phyloP scores from a whole-genome alignment of 257 asterid genomes.

The Nicotiana noctiflora region DNA sequence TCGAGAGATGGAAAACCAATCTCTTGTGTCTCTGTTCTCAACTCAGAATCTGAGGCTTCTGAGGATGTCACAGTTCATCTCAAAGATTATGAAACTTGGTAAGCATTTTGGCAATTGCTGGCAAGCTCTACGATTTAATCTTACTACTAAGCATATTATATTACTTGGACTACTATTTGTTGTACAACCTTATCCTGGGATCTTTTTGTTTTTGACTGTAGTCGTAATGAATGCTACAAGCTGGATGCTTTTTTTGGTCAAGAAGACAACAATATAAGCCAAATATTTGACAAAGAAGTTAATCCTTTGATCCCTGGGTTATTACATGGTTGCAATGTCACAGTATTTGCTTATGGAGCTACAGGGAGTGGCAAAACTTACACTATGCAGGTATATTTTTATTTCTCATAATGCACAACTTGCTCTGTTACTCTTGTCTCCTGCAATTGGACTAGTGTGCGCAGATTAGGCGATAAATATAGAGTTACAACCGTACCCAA shows the following conservation, averaged over 20 bases:
- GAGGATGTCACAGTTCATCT: conserved; percentile 66
- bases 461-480: not conserved
- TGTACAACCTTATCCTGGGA: not conserved
- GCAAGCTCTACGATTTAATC: not conserved
- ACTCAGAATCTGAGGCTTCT: conserved; percentile 20
- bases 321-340: conserved; percentile 65
- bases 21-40: conserved; percentile 47
- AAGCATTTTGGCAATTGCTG: not conserved
- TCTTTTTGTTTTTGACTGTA: conserved; percentile 13
- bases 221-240: conserved; percentile 80
- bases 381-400: conserved; percentile 77
- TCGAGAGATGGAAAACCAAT: conserved; percentile 28
- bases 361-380: conserved; percentile 95
- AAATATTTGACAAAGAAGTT: conserved; percentile 67
- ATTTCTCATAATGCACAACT: not conserved
- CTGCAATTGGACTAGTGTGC: not conserved
- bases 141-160: not conserved
- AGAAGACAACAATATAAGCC: conserved; percentile 49
- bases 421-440: not conserved
- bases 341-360: conserved; percentile 92
- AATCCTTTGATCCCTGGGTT: conserved; percentile 68
- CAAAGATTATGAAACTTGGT: conserved; percentile 75
- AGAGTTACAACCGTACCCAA: not conserved
- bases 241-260: conserved; percentile 65
- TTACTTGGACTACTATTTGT: not conserved